Conservation (phyloP, 768 basidiomycete species). For the Mrakia blollopis region DNA sequence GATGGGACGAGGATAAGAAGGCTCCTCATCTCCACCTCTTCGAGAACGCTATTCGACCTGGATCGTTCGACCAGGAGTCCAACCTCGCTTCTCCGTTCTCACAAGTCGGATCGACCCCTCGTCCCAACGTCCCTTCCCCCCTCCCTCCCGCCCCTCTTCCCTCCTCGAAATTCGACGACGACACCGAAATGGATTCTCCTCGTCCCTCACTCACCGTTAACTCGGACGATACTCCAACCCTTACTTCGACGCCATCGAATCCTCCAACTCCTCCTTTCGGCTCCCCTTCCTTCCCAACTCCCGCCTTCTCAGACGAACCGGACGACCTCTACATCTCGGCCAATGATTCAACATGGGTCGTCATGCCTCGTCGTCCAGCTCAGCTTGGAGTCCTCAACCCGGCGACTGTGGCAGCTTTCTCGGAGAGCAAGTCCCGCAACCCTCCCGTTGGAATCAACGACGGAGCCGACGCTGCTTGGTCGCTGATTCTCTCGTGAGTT, state of each 20-base stretch:
- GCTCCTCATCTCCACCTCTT: constrained; percentile 2
- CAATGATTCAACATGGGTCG: constrained; percentile 15
- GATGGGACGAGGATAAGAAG: not conserved
- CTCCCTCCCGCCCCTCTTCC: no score
- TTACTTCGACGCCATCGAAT: not conserved
- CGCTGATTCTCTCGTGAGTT: constrained; percentile 24
- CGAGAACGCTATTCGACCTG: constrained; percentile 4
- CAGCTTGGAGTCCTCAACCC: constrained; percentile 14
- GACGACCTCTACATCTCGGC: constrained; percentile 23
- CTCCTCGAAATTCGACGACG: not conserved
- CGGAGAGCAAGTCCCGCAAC: not conserved
- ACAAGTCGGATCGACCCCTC: no score
- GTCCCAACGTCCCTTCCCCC: not conserved
- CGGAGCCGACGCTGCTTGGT: constrained; percentile 23
- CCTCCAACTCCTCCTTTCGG: not conserved
- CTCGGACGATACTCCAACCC: not conserved
- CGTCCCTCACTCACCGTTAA: not conserved
- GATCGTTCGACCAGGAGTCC: not conserved
- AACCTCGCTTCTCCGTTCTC: not conserved
- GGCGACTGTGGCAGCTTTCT: constrained; percentile 1
- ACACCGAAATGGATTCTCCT: not conserved
- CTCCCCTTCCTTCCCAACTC: not conserved
- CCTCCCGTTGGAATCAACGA: constrained; percentile 10
- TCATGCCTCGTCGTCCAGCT: constrained; percentile 12
- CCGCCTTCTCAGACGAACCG: not conserved